Evolutionary conservation across 202 grass and related monocot species (phyloP).

Genomic region (Schoenoplectus triqueter): DNA sequence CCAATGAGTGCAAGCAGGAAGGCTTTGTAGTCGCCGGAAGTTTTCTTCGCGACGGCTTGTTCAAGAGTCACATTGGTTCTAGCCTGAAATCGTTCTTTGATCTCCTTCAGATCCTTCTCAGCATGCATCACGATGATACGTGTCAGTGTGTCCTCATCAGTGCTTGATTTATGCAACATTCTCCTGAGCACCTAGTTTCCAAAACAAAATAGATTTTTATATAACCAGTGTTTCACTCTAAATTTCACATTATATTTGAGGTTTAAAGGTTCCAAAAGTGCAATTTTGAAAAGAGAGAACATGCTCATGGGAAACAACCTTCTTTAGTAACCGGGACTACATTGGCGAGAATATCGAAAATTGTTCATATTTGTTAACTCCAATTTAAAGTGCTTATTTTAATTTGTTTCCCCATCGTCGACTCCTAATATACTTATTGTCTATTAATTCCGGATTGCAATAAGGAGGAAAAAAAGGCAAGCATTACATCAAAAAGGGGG

Average conservation of each 20-base stretch:
- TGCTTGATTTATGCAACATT: conserved; percentile 47
- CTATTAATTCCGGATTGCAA: background rate
- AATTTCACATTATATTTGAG: conserved; percentile 7
- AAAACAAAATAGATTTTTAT: background rate
- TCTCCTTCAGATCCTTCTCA: conserved; percentile 74
- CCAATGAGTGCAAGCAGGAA: conserved; percentile 76
- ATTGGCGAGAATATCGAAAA: no score
- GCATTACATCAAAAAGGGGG: background rate
- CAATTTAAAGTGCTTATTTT: background rate
- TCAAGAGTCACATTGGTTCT: conserved; percentile 56
- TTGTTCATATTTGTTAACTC: no score
- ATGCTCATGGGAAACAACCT: no score
- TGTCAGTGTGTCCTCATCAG: conserved; percentile 65
- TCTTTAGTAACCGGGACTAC: no score
- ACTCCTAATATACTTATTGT: background rate
- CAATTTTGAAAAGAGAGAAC: no score
- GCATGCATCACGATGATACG: conserved; percentile 66
- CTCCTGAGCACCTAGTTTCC: conserved; percentile 52
- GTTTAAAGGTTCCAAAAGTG: background rate
- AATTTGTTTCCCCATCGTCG: background rate
- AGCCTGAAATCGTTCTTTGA: conserved; percentile 57
- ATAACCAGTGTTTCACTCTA: background rate
- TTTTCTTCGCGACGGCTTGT: conserved; percentile 56
- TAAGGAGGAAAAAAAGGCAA: background rate
- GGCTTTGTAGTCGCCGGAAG: conserved; percentile 64